Conservation (phyloP, 768 basidiomycete genomes). For the Infundibulicybe gibba region DNA sequence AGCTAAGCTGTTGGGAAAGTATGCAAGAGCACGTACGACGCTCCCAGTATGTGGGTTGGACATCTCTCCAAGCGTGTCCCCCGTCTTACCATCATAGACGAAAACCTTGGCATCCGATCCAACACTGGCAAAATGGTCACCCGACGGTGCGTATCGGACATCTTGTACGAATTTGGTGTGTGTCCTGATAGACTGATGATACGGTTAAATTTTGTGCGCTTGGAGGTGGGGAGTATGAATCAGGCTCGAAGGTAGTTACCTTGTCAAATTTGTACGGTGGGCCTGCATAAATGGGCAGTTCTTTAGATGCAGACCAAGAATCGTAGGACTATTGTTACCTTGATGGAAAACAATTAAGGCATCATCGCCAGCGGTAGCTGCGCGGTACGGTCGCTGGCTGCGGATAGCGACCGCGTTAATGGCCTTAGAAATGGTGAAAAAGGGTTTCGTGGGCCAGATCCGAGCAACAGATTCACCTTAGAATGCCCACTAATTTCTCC, state of each 20-base stretch:
- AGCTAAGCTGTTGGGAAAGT: too few species aligned
- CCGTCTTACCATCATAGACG: conserved; percentile 87
- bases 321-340: conserved; percentile 32
- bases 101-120: conserved; percentile 87
- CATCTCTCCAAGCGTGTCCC: conserved; percentile 71
- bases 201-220: not conserved
- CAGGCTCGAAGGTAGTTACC: conserved; percentile 27
- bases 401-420: conserved; percentile 90
- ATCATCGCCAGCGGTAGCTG: conserved; percentile 87
- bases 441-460: not conserved
- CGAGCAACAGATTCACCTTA: conserved; percentile 47
- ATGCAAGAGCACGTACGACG: conserved; percentile 47
- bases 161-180: conserved; percentile 95
- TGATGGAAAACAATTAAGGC: conserved; percentile 78
- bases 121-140: conserved; percentile 81
- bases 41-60: conserved; percentile 68
- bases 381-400: conserved; percentile 86
- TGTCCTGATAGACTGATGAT: conserved; percentile 69
- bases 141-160: conserved; percentile 77
- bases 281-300: conserved; percentile 31
- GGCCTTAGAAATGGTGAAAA: conserved; percentile 33
- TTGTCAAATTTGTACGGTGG: conserved; percentile 90
- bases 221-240: not conserved
- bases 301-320: not conserved
- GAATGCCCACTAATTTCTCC: conserved; percentile 90